phyloP scores from a whole-genome alignment of 2,329 filamentous ascomycete genomes.

The Berkeleyomyces rouxiae region DNA sequence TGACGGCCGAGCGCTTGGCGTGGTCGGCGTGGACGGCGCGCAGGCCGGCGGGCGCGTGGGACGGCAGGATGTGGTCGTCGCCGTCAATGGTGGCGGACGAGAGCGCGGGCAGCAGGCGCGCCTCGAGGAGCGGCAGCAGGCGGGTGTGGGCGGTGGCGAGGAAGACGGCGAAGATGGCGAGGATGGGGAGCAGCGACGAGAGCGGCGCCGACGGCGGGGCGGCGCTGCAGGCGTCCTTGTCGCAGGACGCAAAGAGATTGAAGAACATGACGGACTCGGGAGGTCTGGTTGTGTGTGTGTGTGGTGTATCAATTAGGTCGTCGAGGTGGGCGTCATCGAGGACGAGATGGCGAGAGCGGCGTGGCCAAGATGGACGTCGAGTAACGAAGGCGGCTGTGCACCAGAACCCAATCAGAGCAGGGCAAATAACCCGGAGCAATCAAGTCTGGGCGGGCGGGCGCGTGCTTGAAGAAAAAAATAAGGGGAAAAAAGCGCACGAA shows the following conservation, averaged over 20 bases:
- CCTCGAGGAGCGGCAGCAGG: conserved; percentile 56
- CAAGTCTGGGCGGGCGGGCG: background rate
- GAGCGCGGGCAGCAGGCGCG: conserved; percentile 23
- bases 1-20: conserved; percentile 32
- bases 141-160: conserved; percentile 40
- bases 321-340: background rate
- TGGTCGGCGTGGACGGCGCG: conserved; percentile 43
- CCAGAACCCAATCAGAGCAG: too few relatives aligned
- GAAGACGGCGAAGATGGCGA: conserved; percentile 45
- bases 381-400: too few relatives aligned
- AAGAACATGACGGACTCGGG: conserved; percentile 20
- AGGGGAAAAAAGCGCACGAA: background rate
- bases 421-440: too few relatives aligned
- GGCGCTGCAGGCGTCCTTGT: conserved; percentile 39
- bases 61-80: conserved; percentile 43
- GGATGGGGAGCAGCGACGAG: conserved; percentile 51
- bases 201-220: conserved; percentile 30
- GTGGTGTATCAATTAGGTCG: background rate
- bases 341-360: background rate
- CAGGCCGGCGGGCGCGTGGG: conserved; percentile 42
- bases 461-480: background rate
- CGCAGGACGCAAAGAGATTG: conserved; percentile 32
- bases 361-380: too few relatives aligned
- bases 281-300: too few relatives aligned
- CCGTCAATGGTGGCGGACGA: conserved; percentile 36